Conservation (phyloP, 768 basidiomycete genomes). For the Tylopilus plumbeoviolaceoides region DNA sequence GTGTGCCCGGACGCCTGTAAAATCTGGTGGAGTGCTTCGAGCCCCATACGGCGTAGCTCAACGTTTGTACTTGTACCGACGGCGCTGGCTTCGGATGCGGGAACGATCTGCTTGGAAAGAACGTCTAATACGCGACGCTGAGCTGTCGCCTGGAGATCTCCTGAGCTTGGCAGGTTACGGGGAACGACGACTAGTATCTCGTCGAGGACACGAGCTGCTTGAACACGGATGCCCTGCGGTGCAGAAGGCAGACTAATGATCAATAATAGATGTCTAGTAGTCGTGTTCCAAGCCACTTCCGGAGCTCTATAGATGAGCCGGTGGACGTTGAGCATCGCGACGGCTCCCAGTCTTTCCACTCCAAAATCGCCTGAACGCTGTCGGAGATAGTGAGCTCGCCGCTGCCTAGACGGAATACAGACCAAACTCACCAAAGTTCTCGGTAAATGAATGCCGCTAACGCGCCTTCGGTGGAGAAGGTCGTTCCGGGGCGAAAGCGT, state of each 20-base stretch:
- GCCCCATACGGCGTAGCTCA: conserved; percentile 82
- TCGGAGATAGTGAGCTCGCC: conserved; percentile 1
- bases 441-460: conserved; percentile 86
- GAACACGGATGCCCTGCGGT: conserved; percentile 75
- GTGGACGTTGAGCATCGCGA: conserved; percentile 79
- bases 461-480: conserved; percentile 57
- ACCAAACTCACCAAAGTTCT: conserved; percentile 60
- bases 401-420: not conserved
- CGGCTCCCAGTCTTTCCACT: conserved; percentile 78
- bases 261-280: conserved; percentile 75
- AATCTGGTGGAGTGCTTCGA: conserved; percentile 87
- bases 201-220: conserved; percentile 84
- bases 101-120: conserved; percentile 73
- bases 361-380: conserved; percentile 93
- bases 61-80: conserved; percentile 49
- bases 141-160: conserved; percentile 62
- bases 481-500: conserved; percentile 40
- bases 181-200: conserved; percentile 79
- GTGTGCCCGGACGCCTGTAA: conserved; percentile 90
- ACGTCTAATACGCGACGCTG: conserved; percentile 86
- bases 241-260: conserved; percentile 68
- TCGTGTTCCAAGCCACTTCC: conserved; percentile 79
- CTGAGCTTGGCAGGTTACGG: conserved; percentile 56
- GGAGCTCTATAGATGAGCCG: conserved; percentile 82
- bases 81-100: conserved; percentile 34